These are phyloP conservation scores for Vicia sativa DNA, from an alignment of 306 rosid genomes.

Conservation along the genomic window DNA sequence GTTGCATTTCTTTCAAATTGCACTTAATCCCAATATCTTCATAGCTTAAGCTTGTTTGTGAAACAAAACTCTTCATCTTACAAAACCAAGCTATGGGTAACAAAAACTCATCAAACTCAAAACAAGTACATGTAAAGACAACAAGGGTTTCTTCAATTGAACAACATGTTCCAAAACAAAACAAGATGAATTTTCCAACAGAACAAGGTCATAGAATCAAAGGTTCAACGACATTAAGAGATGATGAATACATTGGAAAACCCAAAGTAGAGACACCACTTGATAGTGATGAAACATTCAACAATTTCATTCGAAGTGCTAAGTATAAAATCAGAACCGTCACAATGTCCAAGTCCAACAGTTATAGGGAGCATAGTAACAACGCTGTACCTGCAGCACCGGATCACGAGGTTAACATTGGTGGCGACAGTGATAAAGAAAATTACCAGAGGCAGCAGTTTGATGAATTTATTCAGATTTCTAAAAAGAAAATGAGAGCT, in stretches of 20 bases:
- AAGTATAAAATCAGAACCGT: conserved; percentile 36
- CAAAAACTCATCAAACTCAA: conserved; percentile 35
- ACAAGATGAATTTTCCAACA: neutral
- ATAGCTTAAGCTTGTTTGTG: conserved; percentile 11
- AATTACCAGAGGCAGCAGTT: conserved; percentile 41
- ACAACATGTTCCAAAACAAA: conserved; percentile 12
- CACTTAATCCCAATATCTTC: conserved; percentile 20
- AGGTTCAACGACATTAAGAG: conserved; percentile 1
- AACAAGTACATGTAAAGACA: conserved; percentile 1
- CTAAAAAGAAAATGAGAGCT: conserved; percentile 45
- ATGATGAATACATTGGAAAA: neutral
- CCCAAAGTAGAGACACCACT: neutral
- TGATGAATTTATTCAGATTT: conserved; percentile 49
- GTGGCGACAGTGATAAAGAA: conserved; percentile 13
- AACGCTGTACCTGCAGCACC: conserved; percentile 2
- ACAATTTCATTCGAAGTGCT: conserved; percentile 40
- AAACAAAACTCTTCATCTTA: conserved; percentile 20
- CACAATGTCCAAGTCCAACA: conserved; percentile 31
- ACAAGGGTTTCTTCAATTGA: conserved; percentile 17
- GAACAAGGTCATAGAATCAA: neutral
- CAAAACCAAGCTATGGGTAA: conserved; percentile 34
- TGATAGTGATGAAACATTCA: conserved; percentile 43
- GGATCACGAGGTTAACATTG: conserved; percentile 8
- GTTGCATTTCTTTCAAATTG: neutral
- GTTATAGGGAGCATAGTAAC: conserved; percentile 24